These are phyloP conservation scores for Aspergillus taichungensis DNA, from an alignment of 495 filamentous ascomycete species.

Conservation along the genomic window DNA sequence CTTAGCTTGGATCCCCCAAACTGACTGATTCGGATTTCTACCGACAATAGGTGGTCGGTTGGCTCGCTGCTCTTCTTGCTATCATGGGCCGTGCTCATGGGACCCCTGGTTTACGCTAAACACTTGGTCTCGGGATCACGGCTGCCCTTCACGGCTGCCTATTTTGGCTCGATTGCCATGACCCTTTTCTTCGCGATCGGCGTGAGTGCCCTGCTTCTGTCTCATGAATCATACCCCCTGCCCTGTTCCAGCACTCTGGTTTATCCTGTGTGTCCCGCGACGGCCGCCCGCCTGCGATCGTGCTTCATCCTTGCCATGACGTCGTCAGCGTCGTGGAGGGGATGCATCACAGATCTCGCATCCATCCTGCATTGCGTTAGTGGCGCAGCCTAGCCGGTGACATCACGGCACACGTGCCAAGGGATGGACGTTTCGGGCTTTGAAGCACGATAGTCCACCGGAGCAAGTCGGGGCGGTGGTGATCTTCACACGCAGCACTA, in stretches of 20 bases:
- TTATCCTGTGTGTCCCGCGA: no score
- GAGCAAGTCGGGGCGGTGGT: no score
- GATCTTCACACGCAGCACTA: neutral
- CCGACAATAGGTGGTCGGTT: constrained; percentile 71
- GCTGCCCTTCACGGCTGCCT: constrained; percentile 89
- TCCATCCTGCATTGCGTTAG: neutral
- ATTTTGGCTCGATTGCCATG: constrained; percentile 88
- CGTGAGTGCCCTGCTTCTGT: constrained; percentile 49
- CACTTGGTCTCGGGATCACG: constrained; percentile 80
- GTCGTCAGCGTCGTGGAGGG: neutral
- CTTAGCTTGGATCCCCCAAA: constrained; percentile 6
- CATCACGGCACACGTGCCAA: neutral
- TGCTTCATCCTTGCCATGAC: neutral
- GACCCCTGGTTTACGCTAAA: constrained; percentile 67
- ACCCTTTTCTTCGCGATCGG: constrained; percentile 88
- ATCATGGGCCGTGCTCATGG: constrained; percentile 93
- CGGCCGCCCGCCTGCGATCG: neutral
- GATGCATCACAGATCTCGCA: constrained; percentile 3
- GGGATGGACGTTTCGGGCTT: neutral
- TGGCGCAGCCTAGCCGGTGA: neutral
- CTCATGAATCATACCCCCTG: neutral
- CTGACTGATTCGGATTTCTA: constrained; percentile 17
- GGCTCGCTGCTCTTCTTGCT: constrained; percentile 83
- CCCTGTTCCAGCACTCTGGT: no score
- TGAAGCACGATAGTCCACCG: no score